phyloP scores from a whole-genome alignment of 345 rosid species.

The Linum tenue region DNA sequence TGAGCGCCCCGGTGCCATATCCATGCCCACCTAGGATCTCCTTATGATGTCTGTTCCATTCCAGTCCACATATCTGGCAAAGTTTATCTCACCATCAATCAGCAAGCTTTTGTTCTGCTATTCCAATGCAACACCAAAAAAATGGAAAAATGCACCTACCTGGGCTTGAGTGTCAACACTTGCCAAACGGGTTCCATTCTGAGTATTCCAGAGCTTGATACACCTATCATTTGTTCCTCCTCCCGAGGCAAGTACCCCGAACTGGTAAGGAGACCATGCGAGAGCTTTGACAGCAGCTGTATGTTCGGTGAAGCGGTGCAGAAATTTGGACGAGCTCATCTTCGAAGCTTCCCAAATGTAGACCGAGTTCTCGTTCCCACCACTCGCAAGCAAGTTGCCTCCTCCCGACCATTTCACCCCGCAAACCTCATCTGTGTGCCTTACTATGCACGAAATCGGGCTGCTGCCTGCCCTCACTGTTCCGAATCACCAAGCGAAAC shows the following conservation, averaged over 20 bases:
- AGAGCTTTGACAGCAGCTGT: constrained; percentile 49
- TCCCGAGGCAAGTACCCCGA: constrained; percentile 46
- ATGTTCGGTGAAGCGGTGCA: constrained; percentile 31
- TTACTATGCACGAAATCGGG: constrained; percentile 18
- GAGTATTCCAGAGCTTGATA: constrained; percentile 37
- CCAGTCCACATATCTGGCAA: constrained; percentile 40
- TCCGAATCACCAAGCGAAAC: background rate
- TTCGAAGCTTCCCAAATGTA: constrained; percentile 43
- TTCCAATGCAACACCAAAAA: background rate
- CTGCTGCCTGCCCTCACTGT: constrained; percentile 32
- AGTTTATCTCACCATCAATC: background rate
- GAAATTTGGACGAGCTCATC: constrained; percentile 35
- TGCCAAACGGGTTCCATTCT: constrained; percentile 27
- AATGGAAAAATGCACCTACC: constrained; percentile 20
- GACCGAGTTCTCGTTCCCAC: constrained; percentile 43
- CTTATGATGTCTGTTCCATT: constrained; percentile 53
- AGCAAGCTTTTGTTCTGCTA: background rate
- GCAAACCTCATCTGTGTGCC: constrained; percentile 40
- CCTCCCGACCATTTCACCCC: constrained; percentile 40
- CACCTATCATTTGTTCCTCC: constrained; percentile 44
- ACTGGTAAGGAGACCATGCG: constrained; percentile 49
- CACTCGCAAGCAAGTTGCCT: constrained; percentile 46
- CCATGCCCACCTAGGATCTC: constrained; percentile 53
- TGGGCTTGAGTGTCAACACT: constrained; percentile 34
- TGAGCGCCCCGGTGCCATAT: constrained; percentile 16